Base-by-base conservation (phyloP, 352 stramenopile species). In the Blastocystis sp. region DNA sequence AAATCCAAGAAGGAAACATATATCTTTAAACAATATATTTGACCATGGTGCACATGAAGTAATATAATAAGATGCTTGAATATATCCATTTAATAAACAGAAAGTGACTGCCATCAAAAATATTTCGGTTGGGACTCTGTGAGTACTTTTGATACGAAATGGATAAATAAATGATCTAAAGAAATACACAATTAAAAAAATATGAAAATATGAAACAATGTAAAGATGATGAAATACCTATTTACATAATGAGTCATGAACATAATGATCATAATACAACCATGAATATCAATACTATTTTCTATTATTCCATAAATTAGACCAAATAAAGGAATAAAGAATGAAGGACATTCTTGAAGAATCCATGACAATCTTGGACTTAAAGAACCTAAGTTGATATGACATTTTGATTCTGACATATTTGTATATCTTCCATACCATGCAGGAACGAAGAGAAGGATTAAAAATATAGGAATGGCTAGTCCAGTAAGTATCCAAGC, bases 171-270 rank as follows among this genome's bases (percentile, higher is more conserved):
- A 69, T 18, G 73, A 31, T 10, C 52, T 62, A 43, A 23, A 4
- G 4, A 9, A n/a, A n/a, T n/a, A n/a, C n/a, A n/a, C n/a, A n/a
- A n/a, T 43, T 9, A 43, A 23, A 4, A 9, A 9, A 4, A 23
- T 18, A 43, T 27, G 9, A 43, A 4, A 9, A 23, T 9, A 9
- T 23, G 1, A 49, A 46, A 18, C 5, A 23, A 58, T 34, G 10
- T 1, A 11, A 44, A 21, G 4, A 3, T 0, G 46, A 16, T 1
- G 6, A 0, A 13, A 18, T 27, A 62, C 57, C 77, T 66, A 62
- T 83, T 76, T 11, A 79, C 47, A 52, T 83, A 83, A 68, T 83
- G 77, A 13, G 73, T 54, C 16, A 70, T 54, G 59, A 80, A 83
- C 13, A 79, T 54, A 9, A 10, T 5, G 1, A 62, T 39, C 25